Evolutionary conservation across 345 rosid species (phyloP).

Genomic region (Luvunga scandens): DNA sequence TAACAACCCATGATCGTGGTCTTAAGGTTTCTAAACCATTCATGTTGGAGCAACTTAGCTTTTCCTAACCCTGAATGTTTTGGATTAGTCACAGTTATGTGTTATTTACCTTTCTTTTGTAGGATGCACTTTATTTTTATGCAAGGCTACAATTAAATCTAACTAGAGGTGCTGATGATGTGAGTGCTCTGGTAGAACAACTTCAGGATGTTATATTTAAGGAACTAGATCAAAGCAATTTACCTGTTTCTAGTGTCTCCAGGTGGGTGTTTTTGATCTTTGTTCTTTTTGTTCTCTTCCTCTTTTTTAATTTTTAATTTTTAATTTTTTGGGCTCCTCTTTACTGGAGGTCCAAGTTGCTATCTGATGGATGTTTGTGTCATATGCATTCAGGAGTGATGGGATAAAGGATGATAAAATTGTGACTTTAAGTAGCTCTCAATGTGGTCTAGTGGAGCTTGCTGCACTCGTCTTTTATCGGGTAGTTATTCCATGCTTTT

Average conservation of each 20-base stretch:
- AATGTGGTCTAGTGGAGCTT: constrained; percentile 67
- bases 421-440: constrained; percentile 62
- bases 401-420: constrained; percentile 69
- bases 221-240: constrained; percentile 78
- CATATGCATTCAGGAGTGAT: constrained; percentile 54
- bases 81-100: constrained; percentile 2
- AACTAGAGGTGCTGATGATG: constrained; percentile 53
- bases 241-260: constrained; percentile 36
- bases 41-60: constrained; percentile 3
- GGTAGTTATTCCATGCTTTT: constrained; percentile 37
- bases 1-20: constrained; percentile 66
- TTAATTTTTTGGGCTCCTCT: not conserved
- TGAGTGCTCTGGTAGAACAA: constrained; percentile 64
- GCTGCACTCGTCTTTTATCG: constrained; percentile 72
- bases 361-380: constrained; percentile 19
- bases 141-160: constrained; percentile 74
- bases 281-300: not conserved
- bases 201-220: constrained; percentile 71
- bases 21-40: constrained; percentile 55
- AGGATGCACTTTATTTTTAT: constrained; percentile 76
- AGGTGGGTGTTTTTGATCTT: constrained; percentile 44
- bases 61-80: constrained; percentile 6
- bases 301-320: not conserved
- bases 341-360: constrained; percentile 8
- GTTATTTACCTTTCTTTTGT: constrained; percentile 23